Conservation (phyloP, 768 basidiomycete species). For the Mycena olivaceomarginata region DNA sequence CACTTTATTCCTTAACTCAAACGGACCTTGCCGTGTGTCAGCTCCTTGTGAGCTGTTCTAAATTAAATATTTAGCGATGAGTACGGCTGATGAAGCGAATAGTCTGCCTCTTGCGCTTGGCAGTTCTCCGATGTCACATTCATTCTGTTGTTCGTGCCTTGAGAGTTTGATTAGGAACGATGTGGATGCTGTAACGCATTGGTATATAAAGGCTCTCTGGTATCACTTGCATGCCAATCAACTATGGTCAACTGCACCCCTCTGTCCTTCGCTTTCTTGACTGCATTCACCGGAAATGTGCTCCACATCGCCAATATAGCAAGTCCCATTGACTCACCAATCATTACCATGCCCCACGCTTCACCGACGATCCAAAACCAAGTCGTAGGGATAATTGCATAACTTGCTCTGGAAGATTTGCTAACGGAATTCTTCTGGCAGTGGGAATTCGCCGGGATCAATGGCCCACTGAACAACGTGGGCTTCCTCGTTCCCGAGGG, state of each 20-base stretch:
- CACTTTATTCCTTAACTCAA: too few species aligned
- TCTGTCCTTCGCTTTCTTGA: not conserved
- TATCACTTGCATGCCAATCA: not conserved
- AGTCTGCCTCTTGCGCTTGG: too few species aligned
- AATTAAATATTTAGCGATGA: not conserved
- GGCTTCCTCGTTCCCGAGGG: slow-evolving; percentile 3
- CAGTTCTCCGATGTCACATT: not conserved
- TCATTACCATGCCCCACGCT: slow-evolving; percentile 16
- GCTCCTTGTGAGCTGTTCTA: not conserved
- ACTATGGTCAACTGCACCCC: slow-evolving; percentile 19
- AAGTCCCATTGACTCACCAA: slow-evolving; percentile 12
- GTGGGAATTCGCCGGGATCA: slow-evolving; percentile 21
- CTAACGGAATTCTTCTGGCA: slow-evolving; percentile 3
- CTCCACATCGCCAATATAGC: slow-evolving; percentile 12
- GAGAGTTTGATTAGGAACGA: slow-evolving; percentile 16
- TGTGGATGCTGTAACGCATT: not conserved
- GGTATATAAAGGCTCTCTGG: slow-evolving; percentile 16
- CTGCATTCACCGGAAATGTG: slow-evolving; percentile 11
- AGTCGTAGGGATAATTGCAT: not conserved
- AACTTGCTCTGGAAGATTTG: slow-evolving; percentile 8
- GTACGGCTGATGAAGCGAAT: too few species aligned
- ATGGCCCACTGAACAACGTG: slow-evolving; percentile 8
- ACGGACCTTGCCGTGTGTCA: not conserved
- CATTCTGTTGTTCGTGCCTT: slow-evolving; percentile 14
- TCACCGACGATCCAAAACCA: slow-evolving; percentile 16